Conservation (phyloP, 2,329 filamentous ascomycete genomes). For the Corynespora cassiicola region DNA sequence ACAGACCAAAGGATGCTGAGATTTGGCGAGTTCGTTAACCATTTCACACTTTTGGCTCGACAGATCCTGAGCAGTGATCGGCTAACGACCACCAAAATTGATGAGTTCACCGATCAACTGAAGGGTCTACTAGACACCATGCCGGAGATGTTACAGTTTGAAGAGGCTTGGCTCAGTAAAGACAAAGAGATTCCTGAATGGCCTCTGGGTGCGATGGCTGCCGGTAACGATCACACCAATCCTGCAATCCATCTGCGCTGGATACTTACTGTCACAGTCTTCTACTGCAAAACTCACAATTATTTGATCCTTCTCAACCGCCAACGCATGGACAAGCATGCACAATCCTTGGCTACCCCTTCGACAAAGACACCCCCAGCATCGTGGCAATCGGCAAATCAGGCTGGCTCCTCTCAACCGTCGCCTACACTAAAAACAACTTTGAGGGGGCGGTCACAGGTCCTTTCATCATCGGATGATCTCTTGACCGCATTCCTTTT, state of each 20-base stretch:
- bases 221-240: conserved; percentile 42
- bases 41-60: conserved; percentile 56
- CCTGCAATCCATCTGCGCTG: not conserved
- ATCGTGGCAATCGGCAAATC: conserved; percentile 21
- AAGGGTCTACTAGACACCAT: conserved; percentile 53
- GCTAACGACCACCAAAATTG: conserved; percentile 52
- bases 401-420: conserved; percentile 13
- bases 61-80: conserved; percentile 54
- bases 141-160: conserved; percentile 55
- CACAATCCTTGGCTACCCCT: not conserved
- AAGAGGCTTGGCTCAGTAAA: conserved; percentile 51
- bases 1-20: conserved; percentile 53
- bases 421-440: conserved; percentile 18
- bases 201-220: conserved; percentile 54
- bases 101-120: conserved; percentile 55
- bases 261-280: conserved; percentile 32
- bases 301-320: conserved; percentile 58
- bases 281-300: conserved; percentile 56
- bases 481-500: conserved; percentile 55
- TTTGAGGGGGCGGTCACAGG: conserved; percentile 47
- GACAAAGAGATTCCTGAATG: conserved; percentile 52
- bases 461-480: conserved; percentile 50
- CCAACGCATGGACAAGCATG: conserved; percentile 43
- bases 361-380: conserved; percentile 7
- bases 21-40: conserved; percentile 53